Conservation (phyloP, 2,329 filamentous ascomycete species). For the Trichoderma oligosporum region DNA sequence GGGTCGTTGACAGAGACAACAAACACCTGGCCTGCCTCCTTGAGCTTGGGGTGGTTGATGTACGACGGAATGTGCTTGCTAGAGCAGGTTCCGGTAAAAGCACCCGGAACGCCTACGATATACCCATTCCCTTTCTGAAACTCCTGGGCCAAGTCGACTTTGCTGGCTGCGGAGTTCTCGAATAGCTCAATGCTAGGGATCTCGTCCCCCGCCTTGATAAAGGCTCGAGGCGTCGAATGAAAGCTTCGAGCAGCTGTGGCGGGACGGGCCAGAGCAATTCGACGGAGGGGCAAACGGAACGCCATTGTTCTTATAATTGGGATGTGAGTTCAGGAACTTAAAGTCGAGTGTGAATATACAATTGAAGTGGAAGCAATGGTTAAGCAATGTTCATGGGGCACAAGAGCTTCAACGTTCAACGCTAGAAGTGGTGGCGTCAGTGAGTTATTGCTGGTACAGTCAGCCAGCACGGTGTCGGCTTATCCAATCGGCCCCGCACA, state of each 20-base stretch:
- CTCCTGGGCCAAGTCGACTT: constrained; percentile 80
- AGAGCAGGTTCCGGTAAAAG: constrained; percentile 61
- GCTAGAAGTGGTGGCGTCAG: constrained; percentile 10
- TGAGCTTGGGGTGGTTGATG: constrained; percentile 73
- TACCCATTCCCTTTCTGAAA: constrained; percentile 68
- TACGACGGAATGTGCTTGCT: constrained; percentile 77
- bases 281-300: constrained; percentile 36
- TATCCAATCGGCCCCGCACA: constrained; percentile 7
- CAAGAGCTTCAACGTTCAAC: not conserved
- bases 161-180: constrained; percentile 85
- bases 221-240: constrained; percentile 58
- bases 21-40: constrained; percentile 78
- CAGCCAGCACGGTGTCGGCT: constrained; percentile 12
- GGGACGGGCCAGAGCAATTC: constrained; percentile 32
- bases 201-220: constrained; percentile 74
- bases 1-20: constrained; percentile 92
- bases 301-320: constrained; percentile 30
- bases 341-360: not conserved
- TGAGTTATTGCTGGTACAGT: constrained; percentile 11
- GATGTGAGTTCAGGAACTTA: not conserved
- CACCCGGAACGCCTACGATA: constrained; percentile 80
- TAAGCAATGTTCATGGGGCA: no score
- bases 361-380: constrained; percentile 2
- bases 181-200: constrained; percentile 75
- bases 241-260: constrained; percentile 44